Base-by-base conservation (phyloP, 805 yeast species). In the Teunomyces tritomae region DNA sequence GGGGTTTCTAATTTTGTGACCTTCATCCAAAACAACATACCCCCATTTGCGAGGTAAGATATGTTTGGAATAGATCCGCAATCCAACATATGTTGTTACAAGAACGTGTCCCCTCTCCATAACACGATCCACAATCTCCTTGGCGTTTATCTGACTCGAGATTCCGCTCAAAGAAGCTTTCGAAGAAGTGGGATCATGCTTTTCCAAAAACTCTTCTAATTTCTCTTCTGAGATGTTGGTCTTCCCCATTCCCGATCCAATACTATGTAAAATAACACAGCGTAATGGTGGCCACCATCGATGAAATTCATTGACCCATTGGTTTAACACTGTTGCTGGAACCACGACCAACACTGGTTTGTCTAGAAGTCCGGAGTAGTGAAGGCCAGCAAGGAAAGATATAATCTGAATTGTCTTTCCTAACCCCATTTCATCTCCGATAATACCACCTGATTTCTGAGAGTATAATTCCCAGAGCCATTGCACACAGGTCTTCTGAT, bases 271-370 rank as follows among this genome's bases (percentile, higher is more conserved):
- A 43, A 94, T 89, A 4, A 88, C 82, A 4, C 90, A 82, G 50
- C 99, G 67, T 26, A 94, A 74, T 0, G 97, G 89, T 2, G 98
- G 97, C 98, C 98, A 94, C 99, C 99, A 94, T 43, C 85, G 79
- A 57, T 92, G 98, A 42, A 94, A 81, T 65, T 94, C 99, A 52
- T 85, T 85, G n/a, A 89, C 92, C 99, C 99, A 94, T 61, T 94
- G 99, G 50, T 83, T 86, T 76, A 94, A 71, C 0, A 94, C 97
- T 0, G 99, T 94, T 0, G 98, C 98, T 0, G 99, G 99, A 55
- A 97, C 95, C 0, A 94, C 97, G 36, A 94, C 76, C 30, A 94
- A 60, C 0, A 87, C 85, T 0, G 99, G 99, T 33, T 84, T 85
- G 28, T 80, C 78, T 1, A 92, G 69, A 48, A 80, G 70, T 0